Evolutionary conservation across 176 grass and related monocot genomes (phyloP), one percentile per base, ranked within the genome.

Genomic region (Phyllostachys edulis): DNA sequence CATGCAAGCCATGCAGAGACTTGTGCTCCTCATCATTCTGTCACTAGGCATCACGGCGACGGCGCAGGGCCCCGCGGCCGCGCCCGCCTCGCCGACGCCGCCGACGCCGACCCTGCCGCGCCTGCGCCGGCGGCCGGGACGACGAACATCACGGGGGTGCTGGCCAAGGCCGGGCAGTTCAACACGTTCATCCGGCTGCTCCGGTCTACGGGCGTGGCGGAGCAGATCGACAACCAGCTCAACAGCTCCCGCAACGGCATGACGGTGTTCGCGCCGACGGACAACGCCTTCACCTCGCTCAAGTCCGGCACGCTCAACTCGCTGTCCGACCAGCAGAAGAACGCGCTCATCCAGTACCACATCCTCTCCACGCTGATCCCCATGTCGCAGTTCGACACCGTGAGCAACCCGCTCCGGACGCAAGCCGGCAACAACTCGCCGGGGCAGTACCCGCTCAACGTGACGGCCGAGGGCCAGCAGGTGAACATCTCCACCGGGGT

Each of bases 161-260:
- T 99, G 5, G 85, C 69, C 73, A 99, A 99, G 90, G 91, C 83
- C 13, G 93, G 97, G 54, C 93, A 99, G 85, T 99, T 84, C 91
- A 86, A 76, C 32, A 96, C 89, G 4, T 79, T 99, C 63, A 79
- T 99, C 74, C 91, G 97, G 26, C 90, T 99, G 36, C 62, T 99
- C 0, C 78, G 26, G 20, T 85, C 91, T 3, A 99, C 97, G 8
- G 88, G 90, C 64, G 78, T 86, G 17, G 86, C 76, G 26, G 32
- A 80, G 61, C 97, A 99, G 89, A 96, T 99, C 84, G 87, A 96
- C 93, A 99, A 92, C 89, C 91, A 99, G 91, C 80, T 99, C 14
- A 89, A 84, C 91, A 94, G 88, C 88, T 90, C 88, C 32, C 84
- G 92, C 18, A 81, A 68, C 69, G 97, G 97, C n/a, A 16, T 99